Base-by-base conservation (phyloP, 495 filamentous ascomycete genomes). In the Penicillium psychrofluorescens region DNA sequence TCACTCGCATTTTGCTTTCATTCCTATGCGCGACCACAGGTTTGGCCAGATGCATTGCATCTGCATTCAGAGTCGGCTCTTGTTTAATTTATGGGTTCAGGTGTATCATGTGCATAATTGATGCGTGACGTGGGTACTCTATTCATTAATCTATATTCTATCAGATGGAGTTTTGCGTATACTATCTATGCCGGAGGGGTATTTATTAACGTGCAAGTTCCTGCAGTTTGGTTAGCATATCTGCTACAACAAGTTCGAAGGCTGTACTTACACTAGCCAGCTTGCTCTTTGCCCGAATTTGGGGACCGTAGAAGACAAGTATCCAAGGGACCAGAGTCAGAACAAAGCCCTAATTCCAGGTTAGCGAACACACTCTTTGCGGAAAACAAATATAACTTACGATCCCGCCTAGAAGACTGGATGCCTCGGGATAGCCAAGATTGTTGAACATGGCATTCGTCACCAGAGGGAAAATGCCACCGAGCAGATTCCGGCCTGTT, bases 301-400 rank as follows among this genome's bases (percentile, higher is more conserved):
- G 76, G 14, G 83, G 79, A 3, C 91, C 91, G 55, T 78, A 94
- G 29, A 90, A 78, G 3, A 89, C 79, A 53, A 97, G 62, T 7
- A 88, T 78, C 87, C 88, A 95, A 0, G 90, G 91, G 29, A 95
- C 89, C 11, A 84, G 56, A 7, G 84, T 89, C 41, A 97, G 59
- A 6, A 77, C 46, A 7, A 74, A 70, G 1, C 83, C 86, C 56
- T 70, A 35, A 30, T 31, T 22, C 22, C 22, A 1, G 22, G 4
- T 22, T 22, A 22, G 22, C 22, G 22, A 4, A 22, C 22, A 22
- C 22, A 4, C 22, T 22, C 22, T 22, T 22, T 22, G 22, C 22
- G 22, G 28, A 4, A 30, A 14, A 11, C 11, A 8, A n/a, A 28
- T 29, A 29, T 0, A 40, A 52, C 68, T 50, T 64, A 74, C 70